Base-by-base conservation (phyloP, 306 rosid genomes). In the Betula pendula region DNA sequence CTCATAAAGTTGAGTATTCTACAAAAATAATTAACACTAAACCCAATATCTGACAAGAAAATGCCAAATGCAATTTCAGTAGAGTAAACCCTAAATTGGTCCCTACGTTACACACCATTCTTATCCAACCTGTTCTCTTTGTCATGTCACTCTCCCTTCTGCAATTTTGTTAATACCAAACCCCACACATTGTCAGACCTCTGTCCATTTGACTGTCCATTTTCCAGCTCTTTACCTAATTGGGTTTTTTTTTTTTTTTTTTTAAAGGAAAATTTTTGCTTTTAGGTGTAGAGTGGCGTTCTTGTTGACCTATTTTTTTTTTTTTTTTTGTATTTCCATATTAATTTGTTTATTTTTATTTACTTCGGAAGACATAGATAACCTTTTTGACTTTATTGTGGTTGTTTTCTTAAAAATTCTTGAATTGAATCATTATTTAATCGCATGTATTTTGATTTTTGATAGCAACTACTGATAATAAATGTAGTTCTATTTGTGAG, bases 1-100 rank as follows among this genome's bases (percentile, higher is more conserved):
- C 6, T 17, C 44, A 71, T 53, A 12, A 19, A 52, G 19, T 49
- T 16, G 3, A 17, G 22, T 9, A 22, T 9, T 6, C 62, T 20
- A 10, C 4, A 10, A 55, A 35, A 35, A 35, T n/a, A n/a, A n/a
- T n/a, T n/a, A n/a, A n/a, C n/a, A n/a, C n/a, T n/a, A n/a, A 77
- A 62, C 62, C 83, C 81, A 68, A 76, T 44, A 63, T 78, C 90
- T 84, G 90, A 89, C 90, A 87, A 68, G 85, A 82, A 87, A 84
- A 84, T 73, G 94, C 81, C 88, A 89, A 87, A 55, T 51, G 63
- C 48, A 70, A 79, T 72, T 79, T 75, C 81, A 71, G 47, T 66
- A 79, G 47, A 81, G 40, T 19, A 24, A 27, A 68, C 47, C 31
- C 3, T 48, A 33, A 40, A 42, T 55, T 40, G 52, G 60, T 80